Evolutionary conservation across 2,329 filamentous ascomycete genomes (phyloP), one percentile per base, ranked within the genome.

Genomic region (Diaporthe eres): DNA sequence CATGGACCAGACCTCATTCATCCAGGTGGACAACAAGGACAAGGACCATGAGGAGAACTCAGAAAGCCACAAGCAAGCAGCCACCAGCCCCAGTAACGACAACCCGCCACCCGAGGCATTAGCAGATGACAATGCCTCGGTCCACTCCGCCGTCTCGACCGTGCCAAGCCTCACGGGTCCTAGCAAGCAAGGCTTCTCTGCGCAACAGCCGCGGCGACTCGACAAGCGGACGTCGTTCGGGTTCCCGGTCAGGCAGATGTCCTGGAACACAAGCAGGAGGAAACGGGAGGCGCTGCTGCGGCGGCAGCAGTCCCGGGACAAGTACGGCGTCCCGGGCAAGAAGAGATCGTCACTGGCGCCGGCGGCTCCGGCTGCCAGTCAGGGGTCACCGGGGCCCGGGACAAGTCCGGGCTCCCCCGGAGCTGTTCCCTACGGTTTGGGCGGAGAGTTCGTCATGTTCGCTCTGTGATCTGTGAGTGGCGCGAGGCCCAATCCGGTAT

Each of bases 101-200:
- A 61, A 61, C 57, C 8, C 1, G 34, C 22, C 34, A 42, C 57
- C 57, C 22, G 57, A 61, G 13, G 57, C 34, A 3, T 61, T 42
- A 25, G 57, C 57, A 61, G 57, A 61, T 42, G 57, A 61, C 57
- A 61, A 42, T 42, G 57, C 57, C 4, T 61, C 57, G 57, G 57
- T 61, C 57, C 57, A 61, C 57, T 61, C 57, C 57, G 57, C 57
- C 57, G 57, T 61, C 34, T 61, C 57, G 57, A 61, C 57, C 12
- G 57, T 61, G 34, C 57, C 57, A n/a, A 61, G 57, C 57, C 25
- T 61, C 4, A 42, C 4, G 22, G 34, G 34, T 6, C 57, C 5
- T 42, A 42, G 57, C 34, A 61, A 5, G 34, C 57, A 61, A 42
- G 34, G 34, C 1, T 17, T 17, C 22, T 42, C 57, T 42, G 57